Base-by-base conservation (phyloP, 192 early-diverging fungal genomes). In the Linnemannia schmuckeri region DNA sequence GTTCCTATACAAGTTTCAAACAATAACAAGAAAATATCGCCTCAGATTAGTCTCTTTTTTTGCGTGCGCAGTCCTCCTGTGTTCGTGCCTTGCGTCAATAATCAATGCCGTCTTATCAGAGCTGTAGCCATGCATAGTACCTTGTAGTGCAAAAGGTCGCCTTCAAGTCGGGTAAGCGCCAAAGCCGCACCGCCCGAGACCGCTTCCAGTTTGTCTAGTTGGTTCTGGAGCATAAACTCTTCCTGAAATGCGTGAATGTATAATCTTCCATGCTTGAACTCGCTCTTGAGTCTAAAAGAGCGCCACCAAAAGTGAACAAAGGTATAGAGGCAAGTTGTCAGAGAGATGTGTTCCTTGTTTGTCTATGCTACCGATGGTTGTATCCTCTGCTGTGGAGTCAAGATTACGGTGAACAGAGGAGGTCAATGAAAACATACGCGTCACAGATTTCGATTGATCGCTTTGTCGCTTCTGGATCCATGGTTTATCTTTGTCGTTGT, bases 241-340 rank as follows among this genome's bases (percentile, higher is more conserved):
- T 85, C 77, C 42, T 85, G 83, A 13, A 85, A 46, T 57, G 78
- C 83, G 80, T 85, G 78, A 5, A 85, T 85, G 70, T 85, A 85
- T 1, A 85, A 74, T 17, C 73, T 74, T 40, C 73, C 70, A 17
- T 79, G 35, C 57, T 80, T 74, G 40, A 79, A 85, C 22, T 85
- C 83, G 49, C 22, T 61, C 35, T 74, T 80, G 22, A 80, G 73
- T 41, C 83, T 85, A 73, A 38, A 38, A 47, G n/a, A 72, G 3
- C 71, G 38, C n/a, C 44, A 37, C n/a, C 33, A 22, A 22, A 70
- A 49, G 42, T 46, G 18, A 78, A 70, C 20, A 47, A n/a, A 49
- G 18, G 17, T 22, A 18, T 4, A 33, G 4, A 66, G 30, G 15
- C 8, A 66, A 27, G 57, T 3, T 66, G 61, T 33, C 3, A 33